Percentiles rank a stretch among this genome's conserved stretches.
Conservation (phyloP, 2,329 filamentous ascomycete genomes). For the Davidsoniella australis region DNA sequence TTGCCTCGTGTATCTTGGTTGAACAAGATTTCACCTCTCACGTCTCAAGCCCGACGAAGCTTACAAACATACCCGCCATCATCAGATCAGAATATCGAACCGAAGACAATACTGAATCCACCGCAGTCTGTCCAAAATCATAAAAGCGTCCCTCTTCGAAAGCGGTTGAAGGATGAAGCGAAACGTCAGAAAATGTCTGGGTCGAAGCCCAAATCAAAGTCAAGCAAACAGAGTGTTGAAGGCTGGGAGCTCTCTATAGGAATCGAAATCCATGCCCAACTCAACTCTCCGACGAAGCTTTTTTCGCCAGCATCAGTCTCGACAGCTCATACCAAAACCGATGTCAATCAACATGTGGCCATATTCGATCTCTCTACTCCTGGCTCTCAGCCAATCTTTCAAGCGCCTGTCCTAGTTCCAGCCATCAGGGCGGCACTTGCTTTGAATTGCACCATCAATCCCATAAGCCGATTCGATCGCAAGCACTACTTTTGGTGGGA, state of each 20-base stretch:
- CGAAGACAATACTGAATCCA: too few species aligned
- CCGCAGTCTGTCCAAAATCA: too few species aligned
- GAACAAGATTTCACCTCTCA: too few species aligned
- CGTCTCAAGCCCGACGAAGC: too few species aligned
- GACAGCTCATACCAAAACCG: slow-evolving; percentile 9
- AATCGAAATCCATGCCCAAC: slow-evolving; percentile 91
- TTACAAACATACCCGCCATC: too few species aligned
- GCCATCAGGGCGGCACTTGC: slow-evolving; percentile 81
- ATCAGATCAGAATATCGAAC: too few species aligned
- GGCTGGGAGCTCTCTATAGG: slow-evolving; percentile 91
- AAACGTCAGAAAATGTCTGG: slow-evolving; percentile 54
- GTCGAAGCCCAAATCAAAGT: slow-evolving; percentile 29
- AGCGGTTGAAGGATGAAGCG: slow-evolving; percentile 53
- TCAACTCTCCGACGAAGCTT: slow-evolving; percentile 77
- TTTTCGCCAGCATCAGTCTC: slow-evolving; percentile 59
- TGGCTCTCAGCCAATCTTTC: slow-evolving; percentile 74
- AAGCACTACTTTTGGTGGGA: slow-evolving; percentile 99
- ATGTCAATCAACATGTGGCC: slow-evolving; percentile 73
- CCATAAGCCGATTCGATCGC: slow-evolving; percentile 69
- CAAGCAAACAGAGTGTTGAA: slow-evolving; percentile 31
- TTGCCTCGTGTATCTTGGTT: too few species aligned
- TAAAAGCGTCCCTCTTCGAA: slow-evolving; percentile 36
- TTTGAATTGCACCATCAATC: slow-evolving; percentile 62
- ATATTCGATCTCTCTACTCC: slow-evolving; percentile 81
- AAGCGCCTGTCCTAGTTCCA: slow-evolving; percentile 66